These are phyloP conservation scores for Xerocomus potaroensis DNA, from an alignment of 768 basidiomycete genomes.

Conservation along the genomic window DNA sequence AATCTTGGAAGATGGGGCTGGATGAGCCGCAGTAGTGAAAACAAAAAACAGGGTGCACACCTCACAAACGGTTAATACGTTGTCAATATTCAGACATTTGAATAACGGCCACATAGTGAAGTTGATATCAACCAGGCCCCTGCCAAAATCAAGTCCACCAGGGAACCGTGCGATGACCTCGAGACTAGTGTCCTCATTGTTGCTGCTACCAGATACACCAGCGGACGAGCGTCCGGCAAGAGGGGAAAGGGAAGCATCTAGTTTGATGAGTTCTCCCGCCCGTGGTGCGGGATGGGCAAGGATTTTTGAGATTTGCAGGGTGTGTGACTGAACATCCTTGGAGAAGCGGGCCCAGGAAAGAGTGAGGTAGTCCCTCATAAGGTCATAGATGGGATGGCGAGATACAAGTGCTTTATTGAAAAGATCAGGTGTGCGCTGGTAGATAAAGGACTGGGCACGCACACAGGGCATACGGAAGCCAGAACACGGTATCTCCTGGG, in stretches of 20 bases:
- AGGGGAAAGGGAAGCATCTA: constrained; percentile 72
- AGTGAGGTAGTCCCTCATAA: constrained; percentile 95
- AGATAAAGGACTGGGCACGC: constrained; percentile 28
- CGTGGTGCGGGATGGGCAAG: constrained; percentile 84
- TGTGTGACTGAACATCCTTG: constrained; percentile 91
- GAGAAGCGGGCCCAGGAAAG: constrained; percentile 93
- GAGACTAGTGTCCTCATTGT: constrained; percentile 44
- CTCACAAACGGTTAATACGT: constrained; percentile 91
- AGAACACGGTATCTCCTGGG: constrained; percentile 87
- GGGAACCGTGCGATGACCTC: constrained; percentile 90
- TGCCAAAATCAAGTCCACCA: constrained; percentile 90
- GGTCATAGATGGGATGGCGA: constrained; percentile 88
- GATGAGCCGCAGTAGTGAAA: not conserved
- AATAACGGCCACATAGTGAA: constrained; percentile 98
- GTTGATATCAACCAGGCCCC: constrained; percentile 88
- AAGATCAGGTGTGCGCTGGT: constrained; percentile 8
- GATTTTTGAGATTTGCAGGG: constrained; percentile 84
- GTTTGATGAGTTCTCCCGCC: constrained; percentile 79
- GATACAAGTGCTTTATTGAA: constrained; percentile 70
- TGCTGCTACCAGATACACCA: constrained; percentile 29
- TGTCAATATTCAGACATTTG: constrained; percentile 88
- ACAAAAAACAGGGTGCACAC: constrained; percentile 32
- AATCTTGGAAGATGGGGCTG: constrained; percentile 42
- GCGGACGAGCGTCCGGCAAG: constrained; percentile 39
- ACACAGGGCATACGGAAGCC: constrained; percentile 93